Evolutionary conservation across 305 asterid genomes (phyloP), one percentile per base, ranked within the genome.

Genomic region (Fraxinus sp.): DNA sequence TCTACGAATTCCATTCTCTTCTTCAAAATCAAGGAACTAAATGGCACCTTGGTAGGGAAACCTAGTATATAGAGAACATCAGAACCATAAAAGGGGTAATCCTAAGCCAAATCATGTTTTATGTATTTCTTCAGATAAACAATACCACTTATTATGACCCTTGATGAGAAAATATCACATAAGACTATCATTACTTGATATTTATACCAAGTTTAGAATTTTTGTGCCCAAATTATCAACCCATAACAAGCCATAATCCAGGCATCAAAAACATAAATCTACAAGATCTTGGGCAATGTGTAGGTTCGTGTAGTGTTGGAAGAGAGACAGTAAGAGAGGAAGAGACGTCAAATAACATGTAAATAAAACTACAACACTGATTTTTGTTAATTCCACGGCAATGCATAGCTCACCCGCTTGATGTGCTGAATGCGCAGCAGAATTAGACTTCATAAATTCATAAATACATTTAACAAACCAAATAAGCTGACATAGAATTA

Each of bases 201-300:
- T 64, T 64, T 24, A 64, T 7, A 24, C 33, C 33, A 64, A 57
- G 28, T n/a, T 57, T 2, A 18, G 26, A 20, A 57, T 57, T 57
- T 55, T 57, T 57, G 28, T n/a, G 68, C 28, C 35, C 3, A 32
- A 64, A 24, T 64, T 24, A 24, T 59, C 16, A 14, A 49, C 62
- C 62, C 68, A 57, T 18, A 57, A 20, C 68, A 57, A 57, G 26
- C 62, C 20, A 49, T 11, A 49, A 49, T 49, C 59, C 52, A 68
- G 33, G 37, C 77, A 79, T 70, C 26, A 32, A 72, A 72, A 32
- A 10, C 57, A 30, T 52, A 71, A 70, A 30, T 80, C 78, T 70
- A 49, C 22, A 49, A 14, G 8, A 49, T 49, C 62, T 49, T 14
- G 62, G 62, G 62, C 62, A 4, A 16, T 16, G n/a, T 49, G 22